Percentiles rank a stretch among this genome's conserved stretches.
These are phyloP conservation scores for Oxytropis ochrocephala DNA, from an alignment of 306 rosid genomes.

Conservation along the genomic window DNA sequence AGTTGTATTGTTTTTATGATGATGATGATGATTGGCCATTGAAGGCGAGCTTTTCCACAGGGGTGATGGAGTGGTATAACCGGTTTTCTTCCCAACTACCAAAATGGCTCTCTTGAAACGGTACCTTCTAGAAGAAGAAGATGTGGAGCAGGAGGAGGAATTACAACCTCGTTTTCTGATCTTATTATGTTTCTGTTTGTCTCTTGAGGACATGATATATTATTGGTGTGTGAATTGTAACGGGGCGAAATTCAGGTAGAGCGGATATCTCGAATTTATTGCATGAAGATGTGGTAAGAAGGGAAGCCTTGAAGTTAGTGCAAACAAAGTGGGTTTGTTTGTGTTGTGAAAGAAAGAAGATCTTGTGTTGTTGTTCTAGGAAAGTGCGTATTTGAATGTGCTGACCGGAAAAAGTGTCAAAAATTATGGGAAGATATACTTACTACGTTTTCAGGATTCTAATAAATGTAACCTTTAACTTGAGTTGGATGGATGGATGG, in stretches of 20 bases:
- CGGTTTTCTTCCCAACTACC: slow-evolving; percentile 37
- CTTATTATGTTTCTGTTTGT: slow-evolving; percentile 13
- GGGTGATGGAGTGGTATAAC: slow-evolving; percentile 62
- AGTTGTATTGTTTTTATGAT: slow-evolving; percentile 12
- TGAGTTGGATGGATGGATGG: not conserved
- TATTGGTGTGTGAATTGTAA: not conserved
- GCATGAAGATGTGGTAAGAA: slow-evolving; percentile 23
- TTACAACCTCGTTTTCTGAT: slow-evolving; percentile 42
- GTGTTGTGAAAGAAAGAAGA: slow-evolving; percentile 35
- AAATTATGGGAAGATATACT: slow-evolving; percentile 25
- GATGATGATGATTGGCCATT: not conserved
- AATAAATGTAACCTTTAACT: slow-evolving; percentile 15
- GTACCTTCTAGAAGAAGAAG: slow-evolving; percentile 14
- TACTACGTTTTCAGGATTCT: slow-evolving; percentile 13
- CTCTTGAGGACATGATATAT: slow-evolving; percentile 44
- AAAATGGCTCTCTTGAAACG: slow-evolving; percentile 38
- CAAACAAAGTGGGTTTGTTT: slow-evolving; percentile 42
- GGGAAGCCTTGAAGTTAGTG: slow-evolving; percentile 53
- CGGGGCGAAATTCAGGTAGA: not conserved
- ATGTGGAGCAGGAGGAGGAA: slow-evolving; percentile 24
- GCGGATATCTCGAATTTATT: not conserved
- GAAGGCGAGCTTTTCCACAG: slow-evolving; percentile 44
- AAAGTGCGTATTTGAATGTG: slow-evolving; percentile 29
- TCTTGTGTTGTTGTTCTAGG: slow-evolving; percentile 14
- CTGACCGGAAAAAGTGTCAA: slow-evolving; percentile 34